Percentiles rank a stretch among this genome's conserved stretches.
phyloP scores from a whole-genome alignment of 257 asterid genomes.

The Nicotiana noctiflora region DNA sequence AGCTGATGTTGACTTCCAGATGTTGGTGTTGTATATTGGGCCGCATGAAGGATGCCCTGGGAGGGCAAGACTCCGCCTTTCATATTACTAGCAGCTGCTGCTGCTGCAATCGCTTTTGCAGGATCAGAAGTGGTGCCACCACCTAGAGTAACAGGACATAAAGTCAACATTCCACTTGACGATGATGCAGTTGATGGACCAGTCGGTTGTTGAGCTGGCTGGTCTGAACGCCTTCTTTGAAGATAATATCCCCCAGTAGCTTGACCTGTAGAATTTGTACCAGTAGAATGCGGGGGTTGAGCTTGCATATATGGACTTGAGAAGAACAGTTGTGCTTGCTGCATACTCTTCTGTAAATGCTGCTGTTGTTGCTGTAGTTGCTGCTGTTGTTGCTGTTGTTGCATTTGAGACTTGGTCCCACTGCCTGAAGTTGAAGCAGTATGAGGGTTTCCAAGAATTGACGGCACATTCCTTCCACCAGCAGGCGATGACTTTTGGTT shows the following conservation, averaged over 20 bases:
- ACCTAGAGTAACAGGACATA: slow-evolving; percentile 34
- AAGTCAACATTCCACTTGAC: slow-evolving; percentile 43
- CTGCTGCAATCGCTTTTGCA: slow-evolving; percentile 71
- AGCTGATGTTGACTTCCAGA: slow-evolving; percentile 41
- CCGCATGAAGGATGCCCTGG: slow-evolving; percentile 44
- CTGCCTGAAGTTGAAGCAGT: slow-evolving; percentile 32
- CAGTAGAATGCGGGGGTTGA: slow-evolving; percentile 41
- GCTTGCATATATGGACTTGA: slow-evolving; percentile 50
- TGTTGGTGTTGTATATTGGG: slow-evolving; percentile 53
- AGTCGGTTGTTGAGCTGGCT: slow-evolving; percentile 41
- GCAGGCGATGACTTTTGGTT: slow-evolving; percentile 59
- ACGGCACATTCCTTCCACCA: slow-evolving; percentile 38
- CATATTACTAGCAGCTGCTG: slow-evolving; percentile 50
- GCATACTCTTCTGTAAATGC: slow-evolving; percentile 48
- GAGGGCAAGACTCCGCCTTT: slow-evolving; percentile 55
- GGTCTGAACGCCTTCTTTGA: slow-evolving; percentile 58
- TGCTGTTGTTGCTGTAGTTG: slow-evolving; percentile 18
- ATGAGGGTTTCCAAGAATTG: slow-evolving; percentile 68
- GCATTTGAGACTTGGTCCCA: slow-evolving; percentile 42
- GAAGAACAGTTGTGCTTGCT: slow-evolving; percentile 59
- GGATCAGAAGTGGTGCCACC: slow-evolving; percentile 68
- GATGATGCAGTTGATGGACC: slow-evolving; percentile 32
- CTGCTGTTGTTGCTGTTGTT: slow-evolving; percentile 34
- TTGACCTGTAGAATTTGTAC: slow-evolving; percentile 29
- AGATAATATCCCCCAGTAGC: slow-evolving; percentile 47